Conservation (phyloP, 495 filamentous ascomycete genomes). For the Neurospora sp. region DNA sequence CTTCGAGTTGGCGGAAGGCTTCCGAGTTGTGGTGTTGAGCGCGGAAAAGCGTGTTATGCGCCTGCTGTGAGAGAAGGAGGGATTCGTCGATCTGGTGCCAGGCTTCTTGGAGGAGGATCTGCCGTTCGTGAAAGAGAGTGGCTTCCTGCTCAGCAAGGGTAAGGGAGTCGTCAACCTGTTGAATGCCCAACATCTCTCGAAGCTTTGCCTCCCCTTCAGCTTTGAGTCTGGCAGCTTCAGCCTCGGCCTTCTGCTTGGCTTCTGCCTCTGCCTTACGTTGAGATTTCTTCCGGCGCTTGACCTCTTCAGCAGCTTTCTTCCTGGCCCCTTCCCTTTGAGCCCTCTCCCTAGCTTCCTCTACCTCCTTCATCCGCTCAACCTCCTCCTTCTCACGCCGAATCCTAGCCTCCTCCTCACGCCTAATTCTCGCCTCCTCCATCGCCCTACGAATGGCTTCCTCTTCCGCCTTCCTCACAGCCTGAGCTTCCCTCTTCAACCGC, state of each 20-base stretch:
- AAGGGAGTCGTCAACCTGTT: background rate
- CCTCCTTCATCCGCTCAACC: background rate
- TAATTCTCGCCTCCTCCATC: background rate
- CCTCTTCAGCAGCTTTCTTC: background rate
- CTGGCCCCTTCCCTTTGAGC: background rate
- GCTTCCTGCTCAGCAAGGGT: background rate
- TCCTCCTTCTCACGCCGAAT: background rate
- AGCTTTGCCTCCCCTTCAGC: background rate
- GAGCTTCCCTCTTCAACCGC: background rate
- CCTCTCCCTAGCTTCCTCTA: background rate
- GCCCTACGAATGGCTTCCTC: background rate
- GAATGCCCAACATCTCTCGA: background rate
- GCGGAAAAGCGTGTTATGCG: background rate
- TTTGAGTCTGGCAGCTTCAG: background rate
- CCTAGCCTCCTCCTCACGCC: background rate
- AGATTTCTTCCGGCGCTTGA: background rate
- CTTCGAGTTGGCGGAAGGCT: background rate
- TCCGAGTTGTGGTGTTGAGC: background rate
- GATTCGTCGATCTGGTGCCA: background rate
- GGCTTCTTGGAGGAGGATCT: background rate
- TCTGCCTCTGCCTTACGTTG: background rate
- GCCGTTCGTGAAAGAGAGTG: background rate
- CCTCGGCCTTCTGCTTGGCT: background rate
- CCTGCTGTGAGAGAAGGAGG: background rate
- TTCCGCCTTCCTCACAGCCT: background rate